Evolutionary conservation across 1,284 basidiomycete species (phyloP), one percentile per base, ranked within the genome.

Genomic region (Sanghuangporus baumii): DNA sequence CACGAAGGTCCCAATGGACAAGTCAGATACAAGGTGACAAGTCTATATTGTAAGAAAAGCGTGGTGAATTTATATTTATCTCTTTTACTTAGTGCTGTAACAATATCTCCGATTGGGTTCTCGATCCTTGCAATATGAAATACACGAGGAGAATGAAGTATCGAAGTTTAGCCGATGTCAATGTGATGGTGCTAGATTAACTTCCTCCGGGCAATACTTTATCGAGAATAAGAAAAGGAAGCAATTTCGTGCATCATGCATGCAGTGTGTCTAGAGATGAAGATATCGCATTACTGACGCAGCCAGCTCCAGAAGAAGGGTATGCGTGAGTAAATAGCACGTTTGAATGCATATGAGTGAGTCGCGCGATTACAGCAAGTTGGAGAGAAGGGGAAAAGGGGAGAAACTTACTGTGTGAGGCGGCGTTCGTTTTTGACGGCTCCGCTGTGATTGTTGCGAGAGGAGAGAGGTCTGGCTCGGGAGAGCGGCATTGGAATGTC

Each of bases 301-400:
- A 62, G 43, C 60, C 60, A 62, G 60, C 41, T 62, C 60, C 60
- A 62, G 34, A 57, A 50, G 60, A 51, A 57, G 20, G 60, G 60
- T 26, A 62, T 62, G 60, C 48, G 60, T 50, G 46, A 57, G 23
- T 34, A 41, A 16, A 60, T 18, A 18, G n/a, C 14, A 8, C 7
- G 26, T 56, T n/a, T 23, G 48, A 38, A 31, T 36, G 31, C 26
- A 47, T n/a, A 59, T 40, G 46, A 47, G n/a, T 14, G 34, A 14
- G 50, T 16, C 26, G 57, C 57, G 31, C 20, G 31, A 6, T 37
- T 36, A 12, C 38, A 41, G 38, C n/a, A 50, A 9, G 31, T 38
- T 50, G 46, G n/a, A 46, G 41, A 23, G 55, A 57, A 38, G 6
- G 54, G 11, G 23, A 9, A 20, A 12, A 48, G 2, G 34, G 41